Base-by-base conservation (phyloP, 1,284 basidiomycete genomes). In the Cystobasidium slooffiae region DNA sequence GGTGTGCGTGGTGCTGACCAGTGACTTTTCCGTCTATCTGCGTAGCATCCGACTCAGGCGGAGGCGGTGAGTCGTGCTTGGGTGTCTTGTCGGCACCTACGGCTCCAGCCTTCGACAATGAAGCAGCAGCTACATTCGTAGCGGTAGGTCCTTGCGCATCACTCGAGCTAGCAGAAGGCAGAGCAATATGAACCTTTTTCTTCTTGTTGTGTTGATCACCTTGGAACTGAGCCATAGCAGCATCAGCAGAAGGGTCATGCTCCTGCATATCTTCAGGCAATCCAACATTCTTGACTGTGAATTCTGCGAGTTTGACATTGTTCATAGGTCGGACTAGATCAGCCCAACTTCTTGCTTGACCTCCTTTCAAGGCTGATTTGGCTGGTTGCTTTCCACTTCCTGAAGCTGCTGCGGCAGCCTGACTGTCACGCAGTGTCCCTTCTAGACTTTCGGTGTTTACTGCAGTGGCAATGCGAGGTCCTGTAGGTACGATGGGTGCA, bases 311-410 rank as follows among this genome's bases (percentile, higher is more conserved):
- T 16, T 65, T 51, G 16, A 65, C 44, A 46, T 73, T 65, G 53
- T 59, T 73, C 62, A 66, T 66, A n/a, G 70, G 70, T n/a, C 75
- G 64, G 6, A 76, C 56, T 16, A 76, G 52, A 47, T 73, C 75
- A n/a, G 75, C 75, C 75, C 75, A 76, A 7, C 70, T 74, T 39
- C 52, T 52, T 12, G 70, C 72, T 59, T 68, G 66, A 43, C 12
- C 39, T 5, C 55, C 53, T 51, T 76, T 76, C 43, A 76, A 20
- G 24, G 75, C 75, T 41, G 75, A 74, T 46, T 73, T 76, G 18
- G 72, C 22, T 24, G 75, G 66, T 44, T 66, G 62, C 39, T 73
- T 73, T 44, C 41, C 66, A 18, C 18, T 44, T 44, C 62, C 41
- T 5, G 68, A 62, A n/a, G 52, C 44, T 44, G 49, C 49, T 24